These are phyloP conservation scores for Lactarius evosmus DNA, from an alignment of 768 basidiomycete genomes.

Conservation along the genomic window DNA sequence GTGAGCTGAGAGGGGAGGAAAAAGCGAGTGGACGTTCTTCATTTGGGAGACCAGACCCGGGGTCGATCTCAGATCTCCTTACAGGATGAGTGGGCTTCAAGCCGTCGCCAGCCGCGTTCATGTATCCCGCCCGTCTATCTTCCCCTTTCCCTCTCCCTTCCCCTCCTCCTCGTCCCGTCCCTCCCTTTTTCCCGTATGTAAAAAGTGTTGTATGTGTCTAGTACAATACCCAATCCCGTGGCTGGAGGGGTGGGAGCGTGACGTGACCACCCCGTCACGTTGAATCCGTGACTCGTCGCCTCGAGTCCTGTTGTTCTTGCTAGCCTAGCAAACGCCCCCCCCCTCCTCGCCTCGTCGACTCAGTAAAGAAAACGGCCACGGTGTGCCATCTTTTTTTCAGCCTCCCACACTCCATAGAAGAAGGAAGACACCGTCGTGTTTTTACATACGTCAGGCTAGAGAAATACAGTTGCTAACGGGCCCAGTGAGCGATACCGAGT, in stretches of 20 bases:
- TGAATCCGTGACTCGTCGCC: constrained; percentile 22
- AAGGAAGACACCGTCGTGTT: constrained; percentile 11
- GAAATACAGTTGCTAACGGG: background rate
- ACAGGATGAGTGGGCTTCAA: constrained; percentile 30
- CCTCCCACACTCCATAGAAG: constrained; percentile 1
- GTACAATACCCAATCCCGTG: constrained; percentile 19
- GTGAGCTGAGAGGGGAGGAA: constrained; percentile 25
- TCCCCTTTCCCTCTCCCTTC: constrained; percentile 27
- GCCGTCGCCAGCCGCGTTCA: constrained; percentile 29
- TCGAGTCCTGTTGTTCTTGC: constrained; percentile 24
- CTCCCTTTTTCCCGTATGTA: constrained; percentile 26
- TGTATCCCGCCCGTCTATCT: constrained; percentile 28
- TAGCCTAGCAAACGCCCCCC: constrained; percentile 20
- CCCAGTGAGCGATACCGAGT: constrained; percentile 21
- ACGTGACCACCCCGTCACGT: constrained; percentile 27
- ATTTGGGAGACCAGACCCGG: constrained; percentile 29
- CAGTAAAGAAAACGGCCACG: constrained; percentile 5
- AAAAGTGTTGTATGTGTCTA: constrained; percentile 24
- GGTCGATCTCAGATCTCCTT: constrained; percentile 30
- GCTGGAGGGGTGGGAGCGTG: constrained; percentile 24
- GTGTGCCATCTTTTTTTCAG: background rate
- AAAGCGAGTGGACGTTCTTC: constrained; percentile 27
- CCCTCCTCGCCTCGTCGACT: constrained; percentile 12
- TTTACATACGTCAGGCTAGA: constrained; percentile 13
- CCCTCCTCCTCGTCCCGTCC: constrained; percentile 24